Evolutionary conservation across 257 asterid genomes (phyloP), one percentile per base, ranked within the genome.

Genomic region (Pogostemon cablin): DNA sequence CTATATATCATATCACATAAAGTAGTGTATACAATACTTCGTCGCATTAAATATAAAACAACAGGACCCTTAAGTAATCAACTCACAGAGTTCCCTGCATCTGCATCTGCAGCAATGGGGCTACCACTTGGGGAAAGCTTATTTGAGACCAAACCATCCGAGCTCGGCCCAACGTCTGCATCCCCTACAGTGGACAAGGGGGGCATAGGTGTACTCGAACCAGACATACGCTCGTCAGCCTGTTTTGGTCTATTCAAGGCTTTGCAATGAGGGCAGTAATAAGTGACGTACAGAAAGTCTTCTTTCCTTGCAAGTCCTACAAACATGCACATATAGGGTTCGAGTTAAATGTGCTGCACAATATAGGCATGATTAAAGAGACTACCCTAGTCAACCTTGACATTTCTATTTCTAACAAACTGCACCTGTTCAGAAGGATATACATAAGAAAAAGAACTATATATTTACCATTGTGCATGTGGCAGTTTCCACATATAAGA

Each of bases 231-330:
- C 4, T 80, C 95, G 34, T 72, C 80, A 3, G 68, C 39, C 65
- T 85, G 89, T 77, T 86, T 93, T 49, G 87, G 79, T 83, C 78
- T 78, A 72, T 93, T 93, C 78, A 93, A 81, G 44, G 91, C 92
- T 47, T 84, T 75, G 90, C 97, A 93, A 74, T 85, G 97, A 5
- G 97, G 96, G 81, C 98, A 90, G 76, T 88, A 90, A 84, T 93
- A 90, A 17, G 98, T 90, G 43, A 89, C 77, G 48, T 80, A 90
- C 0, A 92, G 90, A 66, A 84, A 86, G 62, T 93, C 98, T 71
- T 93, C 98, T 82, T 86, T 90, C 87, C 96, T 86, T 8, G 90
- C 92, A 39, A 93, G 95, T 72, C 98, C 97, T 93, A 83, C 72
- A 78, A 74, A 68, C 35, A 42, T 9, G 35, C 63, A 10, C 47